Evolutionary conservation across 208 protist genomes (phyloP).

Genomic region (Trichomonas tenax): DNA sequence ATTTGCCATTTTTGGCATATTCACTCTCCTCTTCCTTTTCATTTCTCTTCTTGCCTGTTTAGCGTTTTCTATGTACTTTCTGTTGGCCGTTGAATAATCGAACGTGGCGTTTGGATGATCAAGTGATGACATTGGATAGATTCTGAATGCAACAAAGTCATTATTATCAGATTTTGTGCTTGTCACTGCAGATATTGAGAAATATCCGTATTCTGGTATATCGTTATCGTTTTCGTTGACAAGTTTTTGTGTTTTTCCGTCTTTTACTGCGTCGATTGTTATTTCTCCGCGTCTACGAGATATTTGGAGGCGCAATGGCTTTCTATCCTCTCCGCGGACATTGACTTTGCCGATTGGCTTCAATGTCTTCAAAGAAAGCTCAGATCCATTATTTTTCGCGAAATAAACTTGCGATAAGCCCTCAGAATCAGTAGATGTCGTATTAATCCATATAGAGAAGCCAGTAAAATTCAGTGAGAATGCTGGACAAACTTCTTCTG

Average conservation of each 20-base stretch:
- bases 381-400: neutral
- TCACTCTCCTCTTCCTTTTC: neutral
- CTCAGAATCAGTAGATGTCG: neutral
- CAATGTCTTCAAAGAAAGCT: neutral
- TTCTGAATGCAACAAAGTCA: neutral
- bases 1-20: neutral
- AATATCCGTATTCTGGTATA: neutral
- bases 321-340: neutral
- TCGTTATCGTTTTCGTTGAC: neutral
- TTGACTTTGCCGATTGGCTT: neutral
- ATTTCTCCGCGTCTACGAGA: neutral
- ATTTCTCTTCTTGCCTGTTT: neutral
- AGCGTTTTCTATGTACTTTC: neutral
- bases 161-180: neutral
- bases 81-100: neutral
- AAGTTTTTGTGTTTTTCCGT: neutral
- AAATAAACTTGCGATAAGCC: neutral
- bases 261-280: neutral
- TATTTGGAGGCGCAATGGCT: neutral
- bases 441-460: neutral
- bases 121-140: neutral
- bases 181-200: neutral
- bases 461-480: neutral
- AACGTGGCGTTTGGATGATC: neutral
- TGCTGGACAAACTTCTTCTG: neutral